Percentiles rank a stretch among this genome's conserved stretches.
Evolutionary conservation across 345 rosid genomes (phyloP).

Genomic region (Salix caprea): DNA sequence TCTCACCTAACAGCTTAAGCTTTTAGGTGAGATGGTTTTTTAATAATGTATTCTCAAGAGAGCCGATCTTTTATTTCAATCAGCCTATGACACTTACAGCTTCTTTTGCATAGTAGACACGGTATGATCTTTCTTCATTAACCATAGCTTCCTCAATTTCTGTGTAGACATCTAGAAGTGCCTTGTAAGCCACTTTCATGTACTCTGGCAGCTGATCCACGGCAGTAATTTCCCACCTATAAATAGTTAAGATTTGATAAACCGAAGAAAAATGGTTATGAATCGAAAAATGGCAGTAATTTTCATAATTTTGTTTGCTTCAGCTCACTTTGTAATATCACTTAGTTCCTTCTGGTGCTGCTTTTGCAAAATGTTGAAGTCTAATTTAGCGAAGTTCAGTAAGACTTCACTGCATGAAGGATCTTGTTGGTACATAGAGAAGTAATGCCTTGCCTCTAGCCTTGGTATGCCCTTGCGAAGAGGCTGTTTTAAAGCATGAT

Average conservation of each 20-base stretch:
- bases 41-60: too few species aligned
- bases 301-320: too few species aligned
- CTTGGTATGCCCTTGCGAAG: slow-evolving; percentile 16
- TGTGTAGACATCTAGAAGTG: slow-evolving; percentile 5
- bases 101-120: slow-evolving; percentile 1
- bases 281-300: background rate
- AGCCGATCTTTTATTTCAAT: too few species aligned
- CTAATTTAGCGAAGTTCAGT: slow-evolving; percentile 32
- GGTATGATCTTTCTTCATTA: background rate
- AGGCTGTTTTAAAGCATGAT: slow-evolving; percentile 17
- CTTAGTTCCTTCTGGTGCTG: slow-evolving; percentile 22
- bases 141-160: slow-evolving; percentile 8
- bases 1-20: too few species aligned
- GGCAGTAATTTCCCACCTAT: slow-evolving; percentile 16
- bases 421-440: slow-evolving; percentile 17
- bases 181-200: slow-evolving; percentile 7
- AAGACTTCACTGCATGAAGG: slow-evolving; percentile 1
- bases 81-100: background rate
- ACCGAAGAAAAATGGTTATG: too few species aligned
- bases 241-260: background rate
- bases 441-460: slow-evolving; percentile 19
- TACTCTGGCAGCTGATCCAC: slow-evolving; percentile 16
- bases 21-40: too few species aligned
- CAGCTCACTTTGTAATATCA: slow-evolving; percentile 9
- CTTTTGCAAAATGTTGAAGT: slow-evolving; percentile 27